Evolutionary conservation across 2,329 filamentous ascomycete genomes (phyloP), one percentile per base, ranked within the genome.

Genomic region (Phialocephala subalpina): DNA sequence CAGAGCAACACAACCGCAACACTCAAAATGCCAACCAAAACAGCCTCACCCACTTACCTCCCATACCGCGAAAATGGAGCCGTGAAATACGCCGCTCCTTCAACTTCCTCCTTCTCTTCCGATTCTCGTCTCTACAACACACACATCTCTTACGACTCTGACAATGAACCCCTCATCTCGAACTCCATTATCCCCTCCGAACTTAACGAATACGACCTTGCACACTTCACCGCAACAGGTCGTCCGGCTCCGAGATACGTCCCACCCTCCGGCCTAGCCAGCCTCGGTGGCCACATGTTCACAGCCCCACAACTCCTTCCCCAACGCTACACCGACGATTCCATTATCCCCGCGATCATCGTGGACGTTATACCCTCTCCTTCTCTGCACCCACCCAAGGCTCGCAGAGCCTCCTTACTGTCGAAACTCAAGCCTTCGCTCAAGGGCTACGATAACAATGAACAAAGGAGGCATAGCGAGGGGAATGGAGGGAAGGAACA

Each of bases 291-390:
- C 2, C 64, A 74, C 36, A 69, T 73, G 66, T 70, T 65, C 60
- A 60, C 52, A 2, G 53, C 69, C 12, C 74, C 74, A 0, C 68
- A 73, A n/a, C 64, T 75, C 14, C 62, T 75, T 14, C 73, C 69
- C 2, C 67, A 62, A 38, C 64, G 66, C 11, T 71, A 73, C 47
- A 75, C 73, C 20, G 74, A 76, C 45, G 74, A 76, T 18, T 72
- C 69, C n/a, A 71, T 76, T 36, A 74, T 76, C 12, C 74, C 74
- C 2, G 74, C 72, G 0, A 75, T 76, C 57, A 59, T 76, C 3
- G 65, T 66, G 3, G 65, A 70, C 45, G 62, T 67, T 14, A 67
- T 67, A 6, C 63, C 63, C 22, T 38, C 57, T 1, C 35, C 62
- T 1, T 40, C 63, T 20, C 8, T 33, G 1, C 33, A 47, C 3